Evolutionary conservation across 768 basidiomycete genomes (phyloP), one percentile per base, ranked within the genome.

Genomic region (Epithele typhae): DNA sequence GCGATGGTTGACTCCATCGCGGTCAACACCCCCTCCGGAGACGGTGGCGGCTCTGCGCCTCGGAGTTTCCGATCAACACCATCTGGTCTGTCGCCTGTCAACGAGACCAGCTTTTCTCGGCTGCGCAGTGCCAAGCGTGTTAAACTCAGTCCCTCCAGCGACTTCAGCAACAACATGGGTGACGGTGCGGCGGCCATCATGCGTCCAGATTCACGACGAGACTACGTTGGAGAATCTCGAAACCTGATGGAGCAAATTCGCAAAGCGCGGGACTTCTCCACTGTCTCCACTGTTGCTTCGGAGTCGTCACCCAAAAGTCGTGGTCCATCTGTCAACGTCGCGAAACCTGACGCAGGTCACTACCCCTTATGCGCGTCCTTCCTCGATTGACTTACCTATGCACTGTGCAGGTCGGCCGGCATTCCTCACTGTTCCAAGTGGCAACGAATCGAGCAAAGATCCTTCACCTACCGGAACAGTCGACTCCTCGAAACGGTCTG

Each of bases 1-100:
- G 92, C 89, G 0, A 79, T 98, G 68, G 92, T 95, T 2, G 94
- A 96, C 55, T 90, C 92, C 2, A 94, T 97, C 50, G 92, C 91
- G n/a, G 70, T 86, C 33, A 83, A 86, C 52, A 80, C 82, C 0
- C 79, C 80, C 0, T 84, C 87, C 23, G 79, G 64, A 8, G 50
- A 51, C 15, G 68, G 71, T 19, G 77, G 75, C 43, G 73, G 70
- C 1, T 49, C 52, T 21, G 68, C 73, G n/a, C 69, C 65, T 27
- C 59, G 57, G 1, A 70, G 63, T 7, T 74, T 66, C 4, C 68
- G 70, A 1, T 74, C 77, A 6, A 69, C 76, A 2, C 77, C 72
- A 34, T 69, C 75, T 25, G 61, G 59, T 14, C 46, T 49, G 12
- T 56, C 49, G 0, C 43, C 52, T 24, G 60, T 57, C 30, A 69